Conservation (phyloP, 805 yeast species). For the Huiozyma naganishii region DNA sequence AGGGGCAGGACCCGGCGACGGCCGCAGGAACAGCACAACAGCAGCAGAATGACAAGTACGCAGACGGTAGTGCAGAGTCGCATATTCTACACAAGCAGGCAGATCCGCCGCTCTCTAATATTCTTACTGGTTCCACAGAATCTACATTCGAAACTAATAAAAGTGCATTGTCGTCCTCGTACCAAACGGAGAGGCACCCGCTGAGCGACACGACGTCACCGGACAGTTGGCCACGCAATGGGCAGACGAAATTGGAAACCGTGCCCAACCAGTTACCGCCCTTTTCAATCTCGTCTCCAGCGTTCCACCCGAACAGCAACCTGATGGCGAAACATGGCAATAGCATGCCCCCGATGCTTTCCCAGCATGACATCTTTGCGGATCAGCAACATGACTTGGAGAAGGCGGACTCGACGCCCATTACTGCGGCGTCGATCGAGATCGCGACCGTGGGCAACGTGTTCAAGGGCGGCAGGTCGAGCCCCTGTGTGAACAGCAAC, state of each 20-base stretch:
- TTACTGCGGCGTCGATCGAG: conserved; percentile 22
- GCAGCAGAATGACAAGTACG: not conserved
- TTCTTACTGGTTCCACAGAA: too few species aligned
- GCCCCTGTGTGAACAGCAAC: conserved; percentile 19
- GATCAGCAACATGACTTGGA: not conserved
- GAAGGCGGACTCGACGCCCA: conserved; percentile 19
- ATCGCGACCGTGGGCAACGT: conserved; percentile 22
- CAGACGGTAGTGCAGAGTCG: too few species aligned
- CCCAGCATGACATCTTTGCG: not conserved
- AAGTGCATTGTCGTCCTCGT: too few species aligned
- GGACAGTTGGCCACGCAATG: too few species aligned
- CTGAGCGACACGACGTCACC: too few species aligned
- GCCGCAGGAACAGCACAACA: not conserved
- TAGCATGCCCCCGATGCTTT: not conserved
- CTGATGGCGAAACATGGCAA: not conserved
- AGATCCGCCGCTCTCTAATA: too few species aligned
- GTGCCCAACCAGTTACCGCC: not conserved
- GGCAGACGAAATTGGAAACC: not conserved
- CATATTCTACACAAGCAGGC: too few species aligned
- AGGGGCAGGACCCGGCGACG: not conserved
- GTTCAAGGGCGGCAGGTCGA: conserved; percentile 23
- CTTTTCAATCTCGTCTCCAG: not conserved
- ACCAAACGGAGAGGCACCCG: too few species aligned
- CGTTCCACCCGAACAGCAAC: not conserved
- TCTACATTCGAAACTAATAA: too few species aligned